Conservation (phyloP, 768 basidiomycete genomes). For the Suillus plorans region DNA sequence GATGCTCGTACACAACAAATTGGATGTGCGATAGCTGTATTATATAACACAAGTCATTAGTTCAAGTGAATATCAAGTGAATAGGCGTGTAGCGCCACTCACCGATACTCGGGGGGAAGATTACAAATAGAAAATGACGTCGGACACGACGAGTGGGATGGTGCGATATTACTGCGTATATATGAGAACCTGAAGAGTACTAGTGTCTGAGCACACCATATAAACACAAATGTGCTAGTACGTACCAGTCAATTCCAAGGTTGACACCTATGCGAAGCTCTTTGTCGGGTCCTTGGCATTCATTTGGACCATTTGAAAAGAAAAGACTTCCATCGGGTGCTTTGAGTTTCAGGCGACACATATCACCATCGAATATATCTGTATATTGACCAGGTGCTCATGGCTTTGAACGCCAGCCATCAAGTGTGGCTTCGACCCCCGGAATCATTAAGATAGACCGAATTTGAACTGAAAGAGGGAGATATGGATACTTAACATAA, state of each 20-base stretch:
- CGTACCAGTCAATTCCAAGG: conserved; percentile 32
- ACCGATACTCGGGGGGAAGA: too few species aligned
- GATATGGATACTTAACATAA: conserved; percentile 8
- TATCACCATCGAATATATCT: conserved; percentile 29
- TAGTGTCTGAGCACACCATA: background rate
- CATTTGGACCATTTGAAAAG: conserved; percentile 20
- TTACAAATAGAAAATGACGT: too few species aligned
- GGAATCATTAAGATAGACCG: conserved; percentile 15
- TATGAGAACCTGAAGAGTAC: conserved; percentile 34
- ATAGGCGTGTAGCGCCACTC: too few species aligned
- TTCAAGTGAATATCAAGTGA: too few species aligned
- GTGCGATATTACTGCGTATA: conserved; percentile 28
- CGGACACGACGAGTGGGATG: too few species aligned
- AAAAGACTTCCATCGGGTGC: conserved; percentile 28
- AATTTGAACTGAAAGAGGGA: conserved; percentile 7
- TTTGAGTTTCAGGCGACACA: conserved; percentile 20
- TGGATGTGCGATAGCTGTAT: background rate
- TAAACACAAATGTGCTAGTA: background rate
- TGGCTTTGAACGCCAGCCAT: conserved; percentile 12
- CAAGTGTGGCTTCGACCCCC: conserved; percentile 25
- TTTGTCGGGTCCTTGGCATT: conserved; percentile 12
- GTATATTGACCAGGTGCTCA: conserved; percentile 13
- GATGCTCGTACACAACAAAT: background rate
- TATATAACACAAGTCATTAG: too few species aligned
- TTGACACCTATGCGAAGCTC: conserved; percentile 31